Evolutionary conservation across 371 early-diverging fungal genomes (phyloP).

Genomic region (Paraphysoderma sedebokerense): DNA sequence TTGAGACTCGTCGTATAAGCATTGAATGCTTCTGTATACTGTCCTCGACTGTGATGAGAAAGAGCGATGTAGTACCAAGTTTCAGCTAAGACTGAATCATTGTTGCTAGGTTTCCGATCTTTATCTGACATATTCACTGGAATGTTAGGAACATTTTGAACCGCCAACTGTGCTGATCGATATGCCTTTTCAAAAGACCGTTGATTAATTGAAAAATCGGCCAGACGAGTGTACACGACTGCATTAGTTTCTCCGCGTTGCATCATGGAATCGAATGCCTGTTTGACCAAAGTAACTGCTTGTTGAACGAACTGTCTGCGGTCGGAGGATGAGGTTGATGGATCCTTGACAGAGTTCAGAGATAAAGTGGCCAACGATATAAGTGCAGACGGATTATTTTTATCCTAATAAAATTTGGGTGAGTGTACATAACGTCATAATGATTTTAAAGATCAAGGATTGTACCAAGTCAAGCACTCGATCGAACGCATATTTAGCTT

Average conservation of each 20-base stretch:
- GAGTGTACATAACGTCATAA: too few relatives aligned
- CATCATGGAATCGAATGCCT: background rate
- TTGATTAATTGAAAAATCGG: too few relatives aligned
- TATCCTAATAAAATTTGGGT: too few relatives aligned
- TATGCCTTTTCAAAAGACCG: background rate
- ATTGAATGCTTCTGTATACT: slow-evolving; percentile 10
- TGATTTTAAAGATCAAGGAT: too few relatives aligned
- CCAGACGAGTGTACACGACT: background rate
- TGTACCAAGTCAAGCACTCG: slow-evolving; percentile 45
- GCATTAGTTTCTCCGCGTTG: background rate
- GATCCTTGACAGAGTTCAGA: too few relatives aligned
- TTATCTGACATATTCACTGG: too few relatives aligned
- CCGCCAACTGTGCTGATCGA: background rate
- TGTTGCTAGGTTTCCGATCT: background rate
- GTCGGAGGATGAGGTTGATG: too few relatives aligned
- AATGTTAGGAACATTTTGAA: background rate
- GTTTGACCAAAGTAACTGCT: background rate
- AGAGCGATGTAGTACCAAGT: background rate
- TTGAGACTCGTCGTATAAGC: slow-evolving; percentile 11
- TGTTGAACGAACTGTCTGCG: too few relatives aligned
- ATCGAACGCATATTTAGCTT: slow-evolving; percentile 52
- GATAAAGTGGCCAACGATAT: too few relatives aligned
- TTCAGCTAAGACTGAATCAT: background rate
- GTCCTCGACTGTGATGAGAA: background rate
- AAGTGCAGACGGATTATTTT: too few relatives aligned